Evolutionary conservation across 1,284 basidiomycete genomes (phyloP).

Genomic region (Cryptococcus hybrid): DNA sequence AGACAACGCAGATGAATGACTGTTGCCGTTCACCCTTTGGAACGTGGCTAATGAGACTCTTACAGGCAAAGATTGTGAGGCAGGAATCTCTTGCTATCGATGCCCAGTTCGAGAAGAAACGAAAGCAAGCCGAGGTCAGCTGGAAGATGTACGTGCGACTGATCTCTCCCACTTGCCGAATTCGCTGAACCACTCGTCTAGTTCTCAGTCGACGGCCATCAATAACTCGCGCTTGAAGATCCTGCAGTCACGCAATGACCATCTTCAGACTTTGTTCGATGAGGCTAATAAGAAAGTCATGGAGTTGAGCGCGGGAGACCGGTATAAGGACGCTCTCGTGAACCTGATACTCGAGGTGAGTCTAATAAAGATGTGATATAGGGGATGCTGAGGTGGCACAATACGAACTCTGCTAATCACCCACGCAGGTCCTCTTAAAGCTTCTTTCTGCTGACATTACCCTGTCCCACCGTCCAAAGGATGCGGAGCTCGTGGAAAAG

Average conservation of each 20-base stretch:
- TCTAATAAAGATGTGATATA: background rate
- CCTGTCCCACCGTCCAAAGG: constrained; percentile 43
- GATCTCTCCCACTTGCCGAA: background rate
- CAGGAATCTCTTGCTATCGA: constrained; percentile 92
- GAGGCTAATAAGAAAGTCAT: constrained; percentile 66
- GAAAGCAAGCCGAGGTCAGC: constrained; percentile 83
- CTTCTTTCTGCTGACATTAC: constrained; percentile 67
- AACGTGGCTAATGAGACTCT: background rate
- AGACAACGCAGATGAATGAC: background rate
- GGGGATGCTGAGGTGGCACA: no score
- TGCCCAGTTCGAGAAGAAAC: constrained; percentile 87
- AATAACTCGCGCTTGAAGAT: constrained; percentile 93
- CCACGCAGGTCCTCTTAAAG: constrained; percentile 55
- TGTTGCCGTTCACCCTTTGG: background rate
- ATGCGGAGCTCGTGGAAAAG: constrained; percentile 38
- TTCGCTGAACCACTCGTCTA: constrained; percentile 44
- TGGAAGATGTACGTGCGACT: constrained; percentile 80
- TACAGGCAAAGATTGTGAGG: constrained; percentile 88
- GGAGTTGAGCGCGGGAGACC: constrained; percentile 65
- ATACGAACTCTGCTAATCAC: background rate
- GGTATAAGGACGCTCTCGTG: constrained; percentile 76
- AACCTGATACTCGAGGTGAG: constrained; percentile 75
- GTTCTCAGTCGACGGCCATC: constrained; percentile 91
- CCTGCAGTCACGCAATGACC: constrained; percentile 87
- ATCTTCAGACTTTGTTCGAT: constrained; percentile 84